Evolutionary conservation across 202 grass and related monocot species (phyloP).

Genomic region (Musa balbisiana): DNA sequence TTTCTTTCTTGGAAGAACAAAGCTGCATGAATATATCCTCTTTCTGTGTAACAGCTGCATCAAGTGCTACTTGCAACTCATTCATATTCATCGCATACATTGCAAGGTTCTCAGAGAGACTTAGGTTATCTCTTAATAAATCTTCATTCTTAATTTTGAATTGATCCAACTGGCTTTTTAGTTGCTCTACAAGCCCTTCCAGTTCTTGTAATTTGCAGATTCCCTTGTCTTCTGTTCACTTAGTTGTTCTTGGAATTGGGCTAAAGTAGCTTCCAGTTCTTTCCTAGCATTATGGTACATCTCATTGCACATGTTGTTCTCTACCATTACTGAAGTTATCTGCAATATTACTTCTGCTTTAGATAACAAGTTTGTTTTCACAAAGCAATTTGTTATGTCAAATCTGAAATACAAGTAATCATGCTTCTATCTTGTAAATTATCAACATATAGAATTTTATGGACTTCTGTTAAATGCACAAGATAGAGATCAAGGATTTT

Average conservation of each 20-base stretch:
- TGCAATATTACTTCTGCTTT: constrained; percentile 20
- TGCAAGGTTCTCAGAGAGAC: constrained; percentile 51
- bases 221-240: constrained; percentile 26
- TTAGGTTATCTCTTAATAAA: constrained; percentile 43
- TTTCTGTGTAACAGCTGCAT: constrained; percentile 50
- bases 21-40: constrained; percentile 39
- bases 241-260: constrained; percentile 62
- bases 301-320: constrained; percentile 44
- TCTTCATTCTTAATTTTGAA: constrained; percentile 50
- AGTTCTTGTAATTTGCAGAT: too few relatives aligned
- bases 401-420: too few relatives aligned
- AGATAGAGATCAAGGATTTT: too few relatives aligned
- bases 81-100: constrained; percentile 6
- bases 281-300: constrained; percentile 60
- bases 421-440: too few relatives aligned
- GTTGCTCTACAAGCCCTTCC: constrained; percentile 34
- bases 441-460: too few relatives aligned
- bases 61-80: constrained; percentile 23
- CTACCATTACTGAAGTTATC: constrained; percentile 47
- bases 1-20: constrained; percentile 34
- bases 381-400: too few relatives aligned
- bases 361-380: too few relatives aligned
- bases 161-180: constrained; percentile 37
- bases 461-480: too few relatives aligned
- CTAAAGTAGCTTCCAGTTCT: constrained; percentile 55